phyloP scores from a whole-genome alignment of 1,139 yeast species.

The Blastobotrys proliferans region DNA sequence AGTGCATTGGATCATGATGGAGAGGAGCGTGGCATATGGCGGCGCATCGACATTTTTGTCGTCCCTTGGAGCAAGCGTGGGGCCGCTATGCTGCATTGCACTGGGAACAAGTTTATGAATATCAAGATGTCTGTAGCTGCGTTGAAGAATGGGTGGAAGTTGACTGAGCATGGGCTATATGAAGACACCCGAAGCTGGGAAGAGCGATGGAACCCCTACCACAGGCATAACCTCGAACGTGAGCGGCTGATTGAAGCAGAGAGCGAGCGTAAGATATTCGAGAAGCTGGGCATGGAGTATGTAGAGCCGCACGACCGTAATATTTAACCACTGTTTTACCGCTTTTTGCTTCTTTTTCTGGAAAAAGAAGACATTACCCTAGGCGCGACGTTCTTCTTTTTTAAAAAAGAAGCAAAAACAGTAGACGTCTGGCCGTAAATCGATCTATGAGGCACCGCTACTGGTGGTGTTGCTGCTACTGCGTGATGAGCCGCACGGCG shows the following conservation, averaged over 20 bases:
- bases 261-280: constrained; percentile 48
- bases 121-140: constrained; percentile 17
- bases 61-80: constrained; percentile 52
- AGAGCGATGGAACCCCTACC: neutral
- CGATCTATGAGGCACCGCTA: no score
- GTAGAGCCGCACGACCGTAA: constrained; percentile 43
- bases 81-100: constrained; percentile 52
- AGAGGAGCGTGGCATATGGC: no score
- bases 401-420: no score
- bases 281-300: constrained; percentile 44
- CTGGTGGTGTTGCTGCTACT: no score
- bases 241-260: constrained; percentile 48
- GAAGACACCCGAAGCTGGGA: constrained; percentile 3
- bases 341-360: no score
- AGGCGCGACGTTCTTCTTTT: no score
- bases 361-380: no score
- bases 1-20: constrained; percentile 26
- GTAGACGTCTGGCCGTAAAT: no score
- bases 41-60: constrained; percentile 54
- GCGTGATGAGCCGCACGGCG: no score
- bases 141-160: constrained; percentile 39
- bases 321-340: no score
- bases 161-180: constrained; percentile 51
- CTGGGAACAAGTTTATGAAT: constrained; percentile 56
- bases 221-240: constrained; percentile 11